phyloP scores from a whole-genome alignment of 2,329 filamentous ascomycete genomes.

The Claviceps sp. region DNA sequence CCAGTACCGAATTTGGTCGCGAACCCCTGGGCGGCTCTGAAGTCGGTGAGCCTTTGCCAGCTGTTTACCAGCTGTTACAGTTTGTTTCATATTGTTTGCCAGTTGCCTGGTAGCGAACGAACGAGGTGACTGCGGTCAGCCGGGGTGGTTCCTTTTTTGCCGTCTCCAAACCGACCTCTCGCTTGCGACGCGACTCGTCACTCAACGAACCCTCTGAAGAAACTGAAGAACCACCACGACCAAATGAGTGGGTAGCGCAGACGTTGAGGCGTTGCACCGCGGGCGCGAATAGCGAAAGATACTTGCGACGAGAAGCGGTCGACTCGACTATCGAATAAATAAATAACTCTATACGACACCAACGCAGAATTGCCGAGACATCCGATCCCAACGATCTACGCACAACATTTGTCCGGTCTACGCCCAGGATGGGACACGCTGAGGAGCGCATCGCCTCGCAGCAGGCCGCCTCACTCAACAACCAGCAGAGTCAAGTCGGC shows the following conservation, averaged over 20 bases:
- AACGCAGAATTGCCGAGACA: neutral
- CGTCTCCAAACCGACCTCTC: neutral
- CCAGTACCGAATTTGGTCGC: constrained; percentile 1
- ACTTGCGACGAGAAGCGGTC: neutral
- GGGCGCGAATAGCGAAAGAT: neutral
- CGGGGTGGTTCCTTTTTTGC: neutral
- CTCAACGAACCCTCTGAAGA: neutral
- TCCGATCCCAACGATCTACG: neutral
- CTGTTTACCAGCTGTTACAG: neutral
- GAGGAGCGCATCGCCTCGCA: constrained; percentile 1
- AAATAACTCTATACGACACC: neutral
- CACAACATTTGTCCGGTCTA: neutral
- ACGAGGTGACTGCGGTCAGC: neutral
- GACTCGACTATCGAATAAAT: neutral
- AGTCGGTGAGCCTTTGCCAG: constrained; percentile 5
- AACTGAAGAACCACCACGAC: neutral
- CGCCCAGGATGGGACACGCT: constrained; percentile 3
- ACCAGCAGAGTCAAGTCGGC: neutral
- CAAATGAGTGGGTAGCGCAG: constrained; percentile 2
- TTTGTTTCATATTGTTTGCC: neutral
- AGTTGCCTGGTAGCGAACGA: neutral
- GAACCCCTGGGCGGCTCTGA: neutral
- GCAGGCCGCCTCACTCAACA: neutral
- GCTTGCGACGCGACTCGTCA: neutral
- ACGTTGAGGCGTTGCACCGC: neutral